Evolutionary conservation across 441 rosid species (phyloP), one percentile per base, ranked within the genome.

Genomic region (Erysimum cheiri): DNA sequence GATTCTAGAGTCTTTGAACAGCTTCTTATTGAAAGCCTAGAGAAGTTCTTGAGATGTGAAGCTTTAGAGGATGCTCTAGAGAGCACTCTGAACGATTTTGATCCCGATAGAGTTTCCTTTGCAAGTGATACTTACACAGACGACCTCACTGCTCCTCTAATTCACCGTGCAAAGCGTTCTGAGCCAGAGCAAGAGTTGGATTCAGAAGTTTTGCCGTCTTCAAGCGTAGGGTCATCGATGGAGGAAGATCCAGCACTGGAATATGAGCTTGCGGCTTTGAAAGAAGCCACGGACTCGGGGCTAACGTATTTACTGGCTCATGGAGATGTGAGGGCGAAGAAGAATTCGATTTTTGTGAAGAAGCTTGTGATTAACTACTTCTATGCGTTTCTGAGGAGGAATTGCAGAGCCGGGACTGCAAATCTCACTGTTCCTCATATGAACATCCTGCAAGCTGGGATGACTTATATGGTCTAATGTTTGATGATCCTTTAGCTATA

Each of bases 331-430:
- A 83, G 96, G 70, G 99, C 97, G 1, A 92, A 84, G 85, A 94
- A 94, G 73, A 79, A 88, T 5, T 94, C 98, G 0, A 33, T 87
- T 37, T 94, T 92, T 64, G 28, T 90, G 44, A 94, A 94, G 94
- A 94, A 94, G 76, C 89, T 94, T 17, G 91, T 84, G 17, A 86
- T 92, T 24, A 94, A 94, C 79, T 94, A 94, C 91, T 82, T 90
- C 26, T 94, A 94, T 56, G 87, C 88, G n/a, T 92, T 92, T 80
- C 53, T 94, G 57, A 81, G 97, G 79, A 87, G 83, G 56, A 92
- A 94, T 54, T 94, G 99, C 71, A 88, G 98, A 82, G 93, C 85
- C 11, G 90, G 93, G 9, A 83, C 97, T 4, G 98, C 94, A 0
- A 90, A 82, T 39, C 64, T 88, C 81, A 85, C 89, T 31, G 96